These are phyloP conservation scores for Colletotrichum karsti DNA, from an alignment of 2,329 filamentous ascomycete species.

Conservation along the genomic window DNA sequence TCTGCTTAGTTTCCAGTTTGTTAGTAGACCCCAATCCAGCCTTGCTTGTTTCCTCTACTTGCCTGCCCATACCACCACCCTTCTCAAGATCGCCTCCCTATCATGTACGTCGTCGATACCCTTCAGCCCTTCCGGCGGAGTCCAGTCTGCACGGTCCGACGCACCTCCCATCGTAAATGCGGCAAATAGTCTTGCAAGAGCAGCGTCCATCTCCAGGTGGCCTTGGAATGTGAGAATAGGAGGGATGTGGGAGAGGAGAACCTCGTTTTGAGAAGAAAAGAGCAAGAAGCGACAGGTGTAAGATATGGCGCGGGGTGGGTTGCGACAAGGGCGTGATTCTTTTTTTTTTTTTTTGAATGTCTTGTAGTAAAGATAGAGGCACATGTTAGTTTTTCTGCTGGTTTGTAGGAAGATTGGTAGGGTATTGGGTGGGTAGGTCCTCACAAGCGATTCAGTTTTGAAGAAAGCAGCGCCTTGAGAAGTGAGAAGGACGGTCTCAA, in stretches of 20 bases:
- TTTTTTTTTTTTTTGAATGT: not conserved
- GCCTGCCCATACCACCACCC: not conserved
- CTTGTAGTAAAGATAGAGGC: not conserved
- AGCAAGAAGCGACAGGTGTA: not conserved
- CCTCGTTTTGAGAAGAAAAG: not conserved
- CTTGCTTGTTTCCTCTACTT: not conserved
- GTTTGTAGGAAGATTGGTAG: not conserved
- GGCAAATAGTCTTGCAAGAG: not conserved
- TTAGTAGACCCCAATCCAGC: not conserved
- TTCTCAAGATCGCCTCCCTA: not conserved
- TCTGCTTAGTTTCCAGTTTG: not conserved
- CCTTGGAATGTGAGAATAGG: not conserved
- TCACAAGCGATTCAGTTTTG: not conserved
- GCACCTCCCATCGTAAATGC: not conserved
- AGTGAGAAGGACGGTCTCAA: not conserved
- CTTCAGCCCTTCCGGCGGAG: not conserved
- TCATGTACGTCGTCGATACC: not conserved
- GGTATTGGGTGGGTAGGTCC: not conserved
- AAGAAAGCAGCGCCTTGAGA: not conserved
- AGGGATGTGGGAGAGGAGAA: not conserved
- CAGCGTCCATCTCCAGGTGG: not conserved
- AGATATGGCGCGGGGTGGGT: not conserved
- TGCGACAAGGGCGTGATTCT: not conserved
- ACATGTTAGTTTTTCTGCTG: not conserved
- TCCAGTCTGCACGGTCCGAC: not conserved